Evolutionary conservation across 176 grass and related monocot genomes (phyloP).

Genomic region (Alopecurus myosuroides): DNA sequence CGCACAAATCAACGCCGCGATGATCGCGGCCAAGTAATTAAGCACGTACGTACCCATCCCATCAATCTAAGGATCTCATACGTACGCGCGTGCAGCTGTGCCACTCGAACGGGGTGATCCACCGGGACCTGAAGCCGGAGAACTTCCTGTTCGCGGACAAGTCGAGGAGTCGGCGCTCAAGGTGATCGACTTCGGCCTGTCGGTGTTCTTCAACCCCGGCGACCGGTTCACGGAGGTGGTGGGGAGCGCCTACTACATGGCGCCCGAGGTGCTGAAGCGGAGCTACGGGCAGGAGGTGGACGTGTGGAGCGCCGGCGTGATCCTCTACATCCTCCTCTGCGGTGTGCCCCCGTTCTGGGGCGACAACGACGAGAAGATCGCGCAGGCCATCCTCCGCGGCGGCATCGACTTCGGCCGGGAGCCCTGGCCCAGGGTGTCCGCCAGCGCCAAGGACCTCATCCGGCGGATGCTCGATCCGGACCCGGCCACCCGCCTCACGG

Average conservation of each 20-base stretch:
- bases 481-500: slow-evolving; percentile 44
- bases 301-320: slow-evolving; percentile 89
- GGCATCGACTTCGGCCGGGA: slow-evolving; percentile 58
- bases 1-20: neutral
- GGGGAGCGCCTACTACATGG: slow-evolving; percentile 91
- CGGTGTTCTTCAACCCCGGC: slow-evolving; percentile 71
- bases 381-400: slow-evolving; percentile 62
- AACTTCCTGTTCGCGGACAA: slow-evolving; percentile 80
- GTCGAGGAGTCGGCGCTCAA: slow-evolving; percentile 64
- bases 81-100: slow-evolving; percentile 34
- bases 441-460: slow-evolving; percentile 78
- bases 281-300: slow-evolving; percentile 74
- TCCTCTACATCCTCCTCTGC: slow-evolving; percentile 88
- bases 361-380: slow-evolving; percentile 84
- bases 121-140: slow-evolving; percentile 84
- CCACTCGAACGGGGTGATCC: slow-evolving; percentile 69
- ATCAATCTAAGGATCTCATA: too few species aligned
- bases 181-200: slow-evolving; percentile 95
- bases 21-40: neutral
- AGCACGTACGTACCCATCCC: too few species aligned
- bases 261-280: slow-evolving; percentile 65
- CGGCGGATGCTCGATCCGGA: slow-evolving; percentile 65
- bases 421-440: slow-evolving; percentile 67
- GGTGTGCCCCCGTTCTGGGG: slow-evolving; percentile 86
- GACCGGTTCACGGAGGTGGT: slow-evolving; percentile 81